Base-by-base conservation (phyloP, 2,329 filamentous ascomycete genomes). In the Esteya vermicola region DNA sequence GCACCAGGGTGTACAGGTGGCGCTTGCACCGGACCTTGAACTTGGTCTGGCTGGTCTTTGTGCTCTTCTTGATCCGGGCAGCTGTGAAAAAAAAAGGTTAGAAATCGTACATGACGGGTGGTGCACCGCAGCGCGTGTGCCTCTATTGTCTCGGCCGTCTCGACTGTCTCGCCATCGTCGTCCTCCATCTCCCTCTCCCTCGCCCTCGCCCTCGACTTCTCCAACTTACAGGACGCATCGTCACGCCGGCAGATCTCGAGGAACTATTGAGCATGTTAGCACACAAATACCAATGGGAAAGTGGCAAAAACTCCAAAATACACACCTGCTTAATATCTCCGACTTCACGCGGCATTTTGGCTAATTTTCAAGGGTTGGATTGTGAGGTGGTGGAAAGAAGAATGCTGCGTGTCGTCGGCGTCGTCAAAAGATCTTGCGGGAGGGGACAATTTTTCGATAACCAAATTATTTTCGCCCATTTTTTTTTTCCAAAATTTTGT, bases 201-300 rank as follows among this genome's bases (percentile, higher is more conserved):
- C 14, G 10, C 10, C 14, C n/a, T 8, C 12, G 10, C 18, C 28
- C 14, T 31, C 28, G 25, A 13, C 18, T 16, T 10, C 6, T 8
- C 7, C 19, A 21, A 88, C 86, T 61, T 84, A 98, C 91, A 94
- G 64, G 84, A 93, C 65, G 91, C 91, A 80, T 98, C 93, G 77
- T 94, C 93, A 67, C 91, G 84, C 70, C 89, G 83, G 81, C 85
- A 94, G 78, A 98, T 94, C 82, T 96, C 91, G 68, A 98, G 93
- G 85, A 98, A 98, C 78, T 94, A 65, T 36, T n/a, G n/a, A n/a
- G n/a, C 9, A 43, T 39, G 40, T 48, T 53, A 32, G 19, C 43
- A 52, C n/a, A n/a, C n/a, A n/a, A n/a, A n/a, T n/a, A n/a, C n/a
- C n/a, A n/a, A n/a, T n/a, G n/a, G n/a, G n/a, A n/a, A n/a, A n/a